phyloP scores from a whole-genome alignment of 139 green algal genomes.

The Chlamydomonas sphaeroides region DNA sequence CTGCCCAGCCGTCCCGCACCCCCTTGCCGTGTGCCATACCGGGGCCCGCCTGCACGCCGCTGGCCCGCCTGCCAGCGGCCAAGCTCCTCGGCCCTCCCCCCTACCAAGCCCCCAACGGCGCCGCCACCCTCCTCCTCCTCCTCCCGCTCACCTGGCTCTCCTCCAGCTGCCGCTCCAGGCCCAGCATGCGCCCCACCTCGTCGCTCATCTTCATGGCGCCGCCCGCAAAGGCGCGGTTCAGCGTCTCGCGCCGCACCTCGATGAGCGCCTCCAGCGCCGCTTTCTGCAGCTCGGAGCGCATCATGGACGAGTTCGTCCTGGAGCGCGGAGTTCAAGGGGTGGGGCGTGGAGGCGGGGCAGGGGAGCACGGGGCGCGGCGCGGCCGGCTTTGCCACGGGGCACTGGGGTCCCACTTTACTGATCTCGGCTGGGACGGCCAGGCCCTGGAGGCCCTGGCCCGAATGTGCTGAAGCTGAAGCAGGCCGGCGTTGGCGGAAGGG shows the following conservation, averaged over 20 bases:
- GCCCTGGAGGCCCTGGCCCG: too few relatives aligned
- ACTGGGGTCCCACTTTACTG: too few relatives aligned
- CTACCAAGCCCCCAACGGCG: too few relatives aligned
- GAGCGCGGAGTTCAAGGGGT: not conserved
- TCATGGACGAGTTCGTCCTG: conserved; percentile 41
- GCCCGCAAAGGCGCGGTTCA: conserved; percentile 28
- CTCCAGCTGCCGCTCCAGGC: conserved; percentile 50
- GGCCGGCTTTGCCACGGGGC: too few relatives aligned
- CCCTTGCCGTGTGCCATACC: too few relatives aligned
- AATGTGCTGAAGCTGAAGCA: too few relatives aligned
- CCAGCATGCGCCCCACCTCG: conserved; percentile 42
- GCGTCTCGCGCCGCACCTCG: conserved; percentile 49
- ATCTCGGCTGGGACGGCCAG: too few relatives aligned
- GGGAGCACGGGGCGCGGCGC: not conserved
- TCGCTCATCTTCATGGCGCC: conserved; percentile 36
- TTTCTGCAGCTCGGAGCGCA: conserved; percentile 44
- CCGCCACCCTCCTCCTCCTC: not conserved
- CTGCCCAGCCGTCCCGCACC: not conserved
- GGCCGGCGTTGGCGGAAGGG: too few relatives aligned
- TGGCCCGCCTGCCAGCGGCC: too few relatives aligned
- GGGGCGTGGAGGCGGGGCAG: not conserved
- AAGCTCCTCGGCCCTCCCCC: too few relatives aligned
- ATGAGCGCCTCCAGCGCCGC: conserved; percentile 49
- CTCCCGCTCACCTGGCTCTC: conserved; percentile 8
- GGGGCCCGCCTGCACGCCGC: not conserved